phyloP scores from a whole-genome alignment of 495 filamentous ascomycete genomes.

The Hypoxylon fragiforme region DNA sequence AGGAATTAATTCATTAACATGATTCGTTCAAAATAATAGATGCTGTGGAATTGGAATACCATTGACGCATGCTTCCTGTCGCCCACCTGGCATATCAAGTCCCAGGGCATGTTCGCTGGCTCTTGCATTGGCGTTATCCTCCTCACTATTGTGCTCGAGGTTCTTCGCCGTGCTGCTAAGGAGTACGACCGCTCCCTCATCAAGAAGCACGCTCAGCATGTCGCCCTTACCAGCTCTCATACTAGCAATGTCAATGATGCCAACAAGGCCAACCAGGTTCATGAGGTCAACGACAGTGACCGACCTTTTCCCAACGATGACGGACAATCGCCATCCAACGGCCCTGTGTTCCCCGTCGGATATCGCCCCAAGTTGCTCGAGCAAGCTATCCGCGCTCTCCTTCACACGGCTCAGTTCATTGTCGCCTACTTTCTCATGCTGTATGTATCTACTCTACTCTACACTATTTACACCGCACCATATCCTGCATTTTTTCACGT shows the following conservation, averaged over 20 bases:
- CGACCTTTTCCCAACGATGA: neutral
- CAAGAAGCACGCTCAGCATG: constrained; percentile 37
- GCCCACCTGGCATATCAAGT: constrained; percentile 62
- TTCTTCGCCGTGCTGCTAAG: constrained; percentile 60
- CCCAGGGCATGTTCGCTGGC: constrained; percentile 64
- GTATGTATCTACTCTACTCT: constrained; percentile 15
- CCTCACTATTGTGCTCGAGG: constrained; percentile 46
- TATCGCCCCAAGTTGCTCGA: constrained; percentile 56
- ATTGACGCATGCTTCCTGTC: constrained; percentile 71
- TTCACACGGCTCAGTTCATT: constrained; percentile 68
- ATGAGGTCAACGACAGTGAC: constrained; percentile 4
- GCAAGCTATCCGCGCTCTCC: constrained; percentile 59
- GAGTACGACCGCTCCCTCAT: constrained; percentile 67
- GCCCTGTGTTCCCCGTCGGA: neutral
- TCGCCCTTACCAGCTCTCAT: neutral
- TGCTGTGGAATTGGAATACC: constrained; percentile 79
- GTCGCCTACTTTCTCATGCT: constrained; percentile 74
- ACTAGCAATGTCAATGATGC: constrained; percentile 26
- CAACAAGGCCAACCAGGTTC: too few species aligned
- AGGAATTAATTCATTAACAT: too few species aligned
- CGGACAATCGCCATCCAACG: neutral
- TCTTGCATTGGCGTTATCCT: constrained; percentile 66
- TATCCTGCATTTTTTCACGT: neutral
- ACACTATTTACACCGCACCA: neutral
- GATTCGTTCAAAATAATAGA: constrained; percentile 43